Conservation (phyloP, 768 basidiomycete genomes). For the Gelatoporia subvermispora region DNA sequence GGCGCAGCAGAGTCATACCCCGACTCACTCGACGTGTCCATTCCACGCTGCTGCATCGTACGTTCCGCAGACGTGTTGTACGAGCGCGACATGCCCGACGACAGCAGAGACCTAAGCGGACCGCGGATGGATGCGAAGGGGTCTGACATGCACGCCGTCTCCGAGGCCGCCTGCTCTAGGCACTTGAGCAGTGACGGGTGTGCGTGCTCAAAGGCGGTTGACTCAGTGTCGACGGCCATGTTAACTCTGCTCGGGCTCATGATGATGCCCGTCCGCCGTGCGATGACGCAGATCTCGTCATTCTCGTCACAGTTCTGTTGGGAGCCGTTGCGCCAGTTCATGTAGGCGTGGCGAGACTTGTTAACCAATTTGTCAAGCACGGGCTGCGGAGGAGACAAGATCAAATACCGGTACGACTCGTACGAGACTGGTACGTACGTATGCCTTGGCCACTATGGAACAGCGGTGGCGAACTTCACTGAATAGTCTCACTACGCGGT, state of each 20-base stretch:
- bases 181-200: conserved; percentile 18
- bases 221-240: conserved; percentile 2
- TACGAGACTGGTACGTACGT: too few species aligned
- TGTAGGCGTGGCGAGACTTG: conserved; percentile 43
- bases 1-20: not conserved
- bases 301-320: conserved; percentile 10
- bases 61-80: conserved; percentile 8
- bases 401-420: too few species aligned
- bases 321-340: conserved; percentile 31
- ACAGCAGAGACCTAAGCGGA: not conserved
- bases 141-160: conserved; percentile 3
- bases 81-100: conserved; percentile 1
- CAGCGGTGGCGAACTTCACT: conserved; percentile 51
- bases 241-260: not conserved
- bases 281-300: conserved; percentile 21
- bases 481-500: conserved; percentile 54
- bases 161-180: conserved; percentile 16
- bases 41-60: not conserved
- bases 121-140: not conserved
- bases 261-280: conserved; percentile 15
- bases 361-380: conserved; percentile 51
- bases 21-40: not conserved
- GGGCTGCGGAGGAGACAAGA: conserved; percentile 36
- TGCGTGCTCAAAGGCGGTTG: conserved; percentile 18
- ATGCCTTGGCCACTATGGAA: conserved; percentile 53